Base-by-base conservation (phyloP, 2,329 filamentous ascomycete species). In the Alternaria panax region DNA sequence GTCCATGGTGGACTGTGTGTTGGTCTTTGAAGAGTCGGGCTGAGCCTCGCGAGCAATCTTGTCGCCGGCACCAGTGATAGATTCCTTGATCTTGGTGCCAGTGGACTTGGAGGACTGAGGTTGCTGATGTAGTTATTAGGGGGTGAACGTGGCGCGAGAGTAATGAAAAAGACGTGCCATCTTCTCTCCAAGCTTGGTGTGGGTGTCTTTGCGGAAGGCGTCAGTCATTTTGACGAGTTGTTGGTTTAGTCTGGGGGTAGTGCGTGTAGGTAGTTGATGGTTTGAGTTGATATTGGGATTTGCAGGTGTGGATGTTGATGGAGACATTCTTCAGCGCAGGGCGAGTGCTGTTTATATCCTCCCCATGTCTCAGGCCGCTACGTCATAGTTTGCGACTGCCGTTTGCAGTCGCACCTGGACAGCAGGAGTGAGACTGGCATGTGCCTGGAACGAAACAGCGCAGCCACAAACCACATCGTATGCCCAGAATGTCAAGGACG, bases 31-130 rank as follows among this genome's bases (percentile, higher is more conserved):
- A 36, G 78, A 73, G 68, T 89, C 84, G 42, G 67, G 66, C 54
- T 70, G 63, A 11, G 50, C 55, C 36, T 65, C 69, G 18, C 69
- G 84, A 68, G 80, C 76, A 63, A 83, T 51, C 70, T 86, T 86
- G 80, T 88, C 87, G 56, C 73, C 77, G 57, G 81, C 81, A 68
- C 85, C 85, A 63, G 85, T 88, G 72, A 85, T 50, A 55, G 77
- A 74, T 77, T 89, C 86, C 75, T 84, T 84, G 64, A 84, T 66
- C 82, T 88, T 86, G 65, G 87, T 79, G 70, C 82, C 78, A 69
- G 85, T 87, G 63, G 86, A 88, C 81, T 89, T 89, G 78, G 82
- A 77, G 73, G 81, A 82, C 76, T 88, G 82, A 59, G 87, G 87
- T 69, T 82, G 86, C 57, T 86, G 64, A 70, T 16, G 22, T 2